Conservation (phyloP, 148 eudicot genomes). For the Bassia scoparia region DNA sequence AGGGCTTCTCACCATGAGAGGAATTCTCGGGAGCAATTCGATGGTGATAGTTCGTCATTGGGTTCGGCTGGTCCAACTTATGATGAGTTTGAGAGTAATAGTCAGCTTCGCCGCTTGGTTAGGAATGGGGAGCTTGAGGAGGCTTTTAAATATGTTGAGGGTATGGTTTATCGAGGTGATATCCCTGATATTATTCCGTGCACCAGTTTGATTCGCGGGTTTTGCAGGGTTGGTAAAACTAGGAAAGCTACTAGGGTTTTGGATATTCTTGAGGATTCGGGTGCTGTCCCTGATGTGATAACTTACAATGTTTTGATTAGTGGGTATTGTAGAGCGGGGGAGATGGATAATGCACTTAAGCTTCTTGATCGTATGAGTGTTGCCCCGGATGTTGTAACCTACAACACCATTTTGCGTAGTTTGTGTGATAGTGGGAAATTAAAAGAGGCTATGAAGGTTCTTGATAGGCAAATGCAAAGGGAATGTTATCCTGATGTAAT, state of each 20-base stretch:
- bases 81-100: slow-evolving; percentile 55
- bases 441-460: slow-evolving; percentile 57
- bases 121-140: slow-evolving; percentile 55
- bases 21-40: slow-evolving; percentile 12
- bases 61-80: slow-evolving; percentile 22
- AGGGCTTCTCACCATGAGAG: slow-evolving; percentile 30
- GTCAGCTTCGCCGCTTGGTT: slow-evolving; percentile 46
- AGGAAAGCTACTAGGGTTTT: slow-evolving; percentile 62
- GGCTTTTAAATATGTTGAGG: slow-evolving; percentile 48
- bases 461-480: slow-evolving; percentile 44
- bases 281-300: slow-evolving; percentile 70
- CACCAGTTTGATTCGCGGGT: slow-evolving; percentile 62
- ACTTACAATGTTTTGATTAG: slow-evolving; percentile 64
- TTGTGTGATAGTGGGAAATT: slow-evolving; percentile 62
- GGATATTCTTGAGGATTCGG: slow-evolving; percentile 66
- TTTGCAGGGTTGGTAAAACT: slow-evolving; percentile 53
- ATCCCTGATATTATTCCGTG: slow-evolving; percentile 62
- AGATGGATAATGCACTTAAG: slow-evolving; percentile 48
- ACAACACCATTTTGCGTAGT: slow-evolving; percentile 60
- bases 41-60: slow-evolving; percentile 12
- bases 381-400: slow-evolving; percentile 64
- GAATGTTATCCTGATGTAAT: slow-evolving; percentile 67
- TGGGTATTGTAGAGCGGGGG: slow-evolving; percentile 65
- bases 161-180: slow-evolving; percentile 59
- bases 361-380: slow-evolving; percentile 61